Base-by-base conservation (phyloP, 495 filamentous ascomycete species). In the Aspergillus carlsbadensis region DNA sequence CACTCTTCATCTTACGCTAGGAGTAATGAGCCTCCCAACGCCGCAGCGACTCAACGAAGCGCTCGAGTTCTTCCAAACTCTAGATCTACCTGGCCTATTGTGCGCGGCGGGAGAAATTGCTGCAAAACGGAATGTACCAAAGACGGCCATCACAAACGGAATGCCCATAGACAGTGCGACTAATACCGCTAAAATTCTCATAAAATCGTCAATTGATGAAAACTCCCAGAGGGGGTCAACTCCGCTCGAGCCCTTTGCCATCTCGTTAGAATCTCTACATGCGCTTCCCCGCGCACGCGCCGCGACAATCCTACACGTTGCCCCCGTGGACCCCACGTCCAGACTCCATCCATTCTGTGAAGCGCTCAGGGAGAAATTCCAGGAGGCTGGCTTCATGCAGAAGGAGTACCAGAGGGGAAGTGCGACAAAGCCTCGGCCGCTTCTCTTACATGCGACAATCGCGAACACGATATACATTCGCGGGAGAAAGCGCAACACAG, bases 381-480 rank as follows among this genome's bases (percentile, higher is more conserved):
- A 72, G 3, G 71, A 84, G 5, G 81, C 81, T 2, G 87, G 80
- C 1, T 75, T 92, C 15, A 64, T 96, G 59, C 63, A 73, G 1
- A 70, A 60, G 2, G 88, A 93, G 11, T 54, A 17, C 36, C 58
- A 48, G 51, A 61, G 41, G 49, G 56, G 47, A 2, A 17, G n/a
- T 10, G 65, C 63, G 37, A 61, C 58, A 4, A 72, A 70, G 50
- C 46, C 61, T 1, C 72, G 92, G 31, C 82, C 83, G n/a, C 67
- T 98, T 45, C 78, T 88, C 17, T 65, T 96, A 46, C 93, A 96
- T 67, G 91, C 89, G 14, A 96, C 93, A 3, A 76, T 97, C 5
- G 71, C 94, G 18, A 96, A 97, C 69, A 96, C 91, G 7, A 82
- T 92, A 29, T 96, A 96, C 67, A 83, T 87, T 6, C 18, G 46